These are phyloP conservation scores for Trichophyton rubrum DNA, from an alignment of 2,329 filamentous ascomycete species.

Conservation along the genomic window DNA sequence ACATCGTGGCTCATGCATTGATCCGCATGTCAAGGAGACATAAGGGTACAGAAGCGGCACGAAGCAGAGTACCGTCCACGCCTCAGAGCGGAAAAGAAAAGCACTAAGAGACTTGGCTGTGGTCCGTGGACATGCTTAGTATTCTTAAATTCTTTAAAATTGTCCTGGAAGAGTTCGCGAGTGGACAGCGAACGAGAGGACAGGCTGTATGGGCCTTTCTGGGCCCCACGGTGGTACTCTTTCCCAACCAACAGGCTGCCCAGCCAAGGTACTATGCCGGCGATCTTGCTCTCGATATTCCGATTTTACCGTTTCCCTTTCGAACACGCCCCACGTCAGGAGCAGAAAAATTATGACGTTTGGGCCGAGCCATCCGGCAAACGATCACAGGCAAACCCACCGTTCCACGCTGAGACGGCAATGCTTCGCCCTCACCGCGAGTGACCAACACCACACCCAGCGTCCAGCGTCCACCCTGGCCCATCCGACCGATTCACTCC, in stretches of 20 bases:
- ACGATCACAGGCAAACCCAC: neutral
- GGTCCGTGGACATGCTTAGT: conserved; percentile 6
- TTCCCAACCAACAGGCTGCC: neutral
- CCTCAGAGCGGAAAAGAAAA: neutral
- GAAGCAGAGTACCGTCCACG: neutral
- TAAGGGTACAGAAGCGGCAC: neutral
- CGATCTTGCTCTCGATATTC: conserved; percentile 2
- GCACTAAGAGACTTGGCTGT: conserved; percentile 5
- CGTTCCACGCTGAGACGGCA: neutral
- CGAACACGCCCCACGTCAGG: neutral
- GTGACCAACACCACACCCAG: neutral
- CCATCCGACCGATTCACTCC: neutral
- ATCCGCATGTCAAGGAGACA: neutral
- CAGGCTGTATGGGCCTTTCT: neutral
- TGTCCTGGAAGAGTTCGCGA: too few species aligned
- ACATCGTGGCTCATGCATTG: conserved; percentile 1
- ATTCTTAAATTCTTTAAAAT: neutral
- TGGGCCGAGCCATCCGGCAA: neutral
- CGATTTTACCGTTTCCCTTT: neutral
- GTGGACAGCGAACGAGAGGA: neutral
- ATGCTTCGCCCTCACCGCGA: neutral
- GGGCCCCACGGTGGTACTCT: neutral
- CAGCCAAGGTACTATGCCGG: neutral
- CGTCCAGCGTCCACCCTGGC: neutral
- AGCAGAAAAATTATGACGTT: neutral